Conservation (phyloP, 257 asterid species). For the Striga asiatica region DNA sequence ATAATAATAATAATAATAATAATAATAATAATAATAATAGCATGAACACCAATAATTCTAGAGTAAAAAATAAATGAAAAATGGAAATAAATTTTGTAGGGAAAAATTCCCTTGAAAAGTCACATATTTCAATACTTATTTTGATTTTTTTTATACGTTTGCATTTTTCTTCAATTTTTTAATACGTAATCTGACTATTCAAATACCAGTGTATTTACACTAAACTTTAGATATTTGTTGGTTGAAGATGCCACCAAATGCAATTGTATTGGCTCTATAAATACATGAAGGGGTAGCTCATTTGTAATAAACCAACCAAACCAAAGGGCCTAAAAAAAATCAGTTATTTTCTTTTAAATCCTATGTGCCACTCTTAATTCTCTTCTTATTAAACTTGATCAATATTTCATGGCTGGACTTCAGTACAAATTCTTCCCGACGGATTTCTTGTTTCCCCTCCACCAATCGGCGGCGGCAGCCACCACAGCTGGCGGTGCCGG, state of each 20-base stretch:
- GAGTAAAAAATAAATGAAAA: no score
- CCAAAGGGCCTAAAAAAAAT: not conserved
- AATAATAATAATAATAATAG: no score
- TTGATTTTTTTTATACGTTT: no score
- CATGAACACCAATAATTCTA: no score
- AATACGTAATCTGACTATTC: no score
- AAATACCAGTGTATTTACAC: no score
- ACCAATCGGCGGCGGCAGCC: constrained; percentile 17
- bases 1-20: no score
- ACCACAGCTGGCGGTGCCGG: constrained; percentile 12
- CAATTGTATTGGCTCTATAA: constrained; percentile 15
- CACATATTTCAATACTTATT: no score
- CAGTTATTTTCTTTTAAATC: not conserved
- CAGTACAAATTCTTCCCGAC: constrained; percentile 30
- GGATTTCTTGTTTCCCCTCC: constrained; percentile 26
- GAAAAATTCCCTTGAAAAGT: no score
- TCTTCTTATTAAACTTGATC: not conserved
- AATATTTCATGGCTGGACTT: constrained; percentile 24
- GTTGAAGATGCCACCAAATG: not conserved
- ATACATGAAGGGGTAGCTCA: constrained; percentile 4
- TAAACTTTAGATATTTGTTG: not conserved
- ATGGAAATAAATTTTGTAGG: no score
- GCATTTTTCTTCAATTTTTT: no score
- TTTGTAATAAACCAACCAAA: constrained; percentile 11
- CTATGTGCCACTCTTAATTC: not conserved